Evolutionary conservation across 192 early-diverging fungal species (phyloP).

Genomic region (Linnemannia zychae): DNA sequence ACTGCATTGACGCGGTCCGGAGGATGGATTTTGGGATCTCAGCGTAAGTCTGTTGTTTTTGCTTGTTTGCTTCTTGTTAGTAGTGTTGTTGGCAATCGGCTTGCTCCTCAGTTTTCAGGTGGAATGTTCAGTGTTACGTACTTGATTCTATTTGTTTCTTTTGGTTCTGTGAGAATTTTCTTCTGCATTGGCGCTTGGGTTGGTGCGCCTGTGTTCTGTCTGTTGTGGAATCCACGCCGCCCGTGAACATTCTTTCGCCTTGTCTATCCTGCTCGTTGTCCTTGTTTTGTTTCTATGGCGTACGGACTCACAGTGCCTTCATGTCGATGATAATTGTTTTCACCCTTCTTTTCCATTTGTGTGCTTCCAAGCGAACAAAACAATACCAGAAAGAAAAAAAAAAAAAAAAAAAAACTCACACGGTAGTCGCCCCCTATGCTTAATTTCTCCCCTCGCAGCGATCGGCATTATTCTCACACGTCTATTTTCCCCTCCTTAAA

Average conservation of each 20-base stretch:
- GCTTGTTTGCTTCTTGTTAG: background rate
- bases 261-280: background rate
- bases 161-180: too few species aligned
- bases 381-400: too few species aligned
- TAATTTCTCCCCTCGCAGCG: background rate
- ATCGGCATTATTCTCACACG: background rate
- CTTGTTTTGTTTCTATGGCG: background rate
- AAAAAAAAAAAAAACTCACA: background rate
- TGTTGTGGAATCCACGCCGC: background rate
- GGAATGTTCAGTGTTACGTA: too few species aligned
- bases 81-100: too few species aligned
- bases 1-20: slow-evolving; percentile 29
- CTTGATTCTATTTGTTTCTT: too few species aligned
- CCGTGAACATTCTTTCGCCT: background rate
- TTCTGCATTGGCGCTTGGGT: too few species aligned
- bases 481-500: background rate
- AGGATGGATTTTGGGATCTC: slow-evolving; percentile 52
- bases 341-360: background rate
- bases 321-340: background rate
- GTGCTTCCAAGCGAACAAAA: background rate
- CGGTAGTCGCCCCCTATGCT: background rate
- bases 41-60: slow-evolving; percentile 49
- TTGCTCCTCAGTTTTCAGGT: too few species aligned
- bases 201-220: background rate
- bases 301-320: background rate